Conservation (phyloP, 805 yeast species). For the Candida sithepensis region DNA sequence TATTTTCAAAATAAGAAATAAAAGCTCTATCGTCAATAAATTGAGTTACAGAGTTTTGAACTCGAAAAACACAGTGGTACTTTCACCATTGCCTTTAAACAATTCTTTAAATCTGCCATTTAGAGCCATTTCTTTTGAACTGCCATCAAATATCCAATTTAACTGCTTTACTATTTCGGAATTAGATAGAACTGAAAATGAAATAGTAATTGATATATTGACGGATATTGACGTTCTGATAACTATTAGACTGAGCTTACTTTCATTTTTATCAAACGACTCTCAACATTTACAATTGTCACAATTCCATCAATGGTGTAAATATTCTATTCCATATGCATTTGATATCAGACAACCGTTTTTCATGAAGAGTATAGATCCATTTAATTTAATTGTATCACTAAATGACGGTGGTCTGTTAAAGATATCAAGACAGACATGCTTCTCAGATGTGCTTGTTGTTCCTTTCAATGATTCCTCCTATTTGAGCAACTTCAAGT, state of each 20-base stretch:
- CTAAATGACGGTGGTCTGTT: slow-evolving; percentile 77
- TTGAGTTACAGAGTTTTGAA: slow-evolving; percentile 13
- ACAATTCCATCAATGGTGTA: slow-evolving; percentile 56
- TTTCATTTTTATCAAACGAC: slow-evolving; percentile 37
- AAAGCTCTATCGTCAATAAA: slow-evolving; percentile 12
- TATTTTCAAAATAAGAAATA: slow-evolving; percentile 6
- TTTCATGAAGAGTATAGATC: slow-evolving; percentile 43
- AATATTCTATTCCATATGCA: slow-evolving; percentile 63
- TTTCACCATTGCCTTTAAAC: slow-evolving; percentile 39
- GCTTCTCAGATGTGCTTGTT: slow-evolving; percentile 18
- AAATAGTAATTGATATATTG: slow-evolving; percentile 49
- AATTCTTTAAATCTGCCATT: slow-evolving; percentile 33
- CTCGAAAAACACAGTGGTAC: slow-evolving; percentile 10
- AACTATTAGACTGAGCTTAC: slow-evolving; percentile 41
- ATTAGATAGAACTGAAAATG: slow-evolving; percentile 18
- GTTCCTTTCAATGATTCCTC: slow-evolving; percentile 51
- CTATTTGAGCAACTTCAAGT: slow-evolving; percentile 34
- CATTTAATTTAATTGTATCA: slow-evolving; percentile 48
- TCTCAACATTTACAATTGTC: slow-evolving; percentile 3
- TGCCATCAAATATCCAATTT: slow-evolving; percentile 35
- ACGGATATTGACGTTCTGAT: slow-evolving; percentile 49
- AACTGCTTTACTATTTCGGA: slow-evolving; percentile 38
- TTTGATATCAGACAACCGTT: slow-evolving; percentile 58
- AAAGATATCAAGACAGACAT: slow-evolving; percentile 39
- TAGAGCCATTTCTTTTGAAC: slow-evolving; percentile 35